Evolutionary conservation across 345 rosid genomes (phyloP).

Genomic region (Gossypium arboreum): DNA sequence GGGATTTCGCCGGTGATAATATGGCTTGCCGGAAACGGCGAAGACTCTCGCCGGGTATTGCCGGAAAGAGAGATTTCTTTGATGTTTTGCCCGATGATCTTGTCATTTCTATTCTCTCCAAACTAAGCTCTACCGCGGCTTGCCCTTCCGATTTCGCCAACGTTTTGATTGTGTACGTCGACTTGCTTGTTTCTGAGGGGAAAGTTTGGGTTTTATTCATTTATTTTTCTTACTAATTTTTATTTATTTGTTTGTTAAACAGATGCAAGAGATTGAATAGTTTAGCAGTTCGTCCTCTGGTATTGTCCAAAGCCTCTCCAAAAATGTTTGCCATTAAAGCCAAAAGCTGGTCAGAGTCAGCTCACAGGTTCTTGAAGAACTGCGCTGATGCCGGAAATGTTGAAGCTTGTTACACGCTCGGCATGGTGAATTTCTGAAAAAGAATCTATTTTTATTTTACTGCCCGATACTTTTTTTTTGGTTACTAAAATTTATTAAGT

Average conservation of each 20-base stretch:
- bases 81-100: constrained; percentile 82
- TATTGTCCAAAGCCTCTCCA: constrained; percentile 56
- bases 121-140: constrained; percentile 51
- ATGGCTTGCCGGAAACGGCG: constrained; percentile 34
- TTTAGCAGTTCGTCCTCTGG: constrained; percentile 48
- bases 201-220: neutral
- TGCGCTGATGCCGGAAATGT: constrained; percentile 86
- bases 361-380: constrained; percentile 71
- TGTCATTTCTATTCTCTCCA: constrained; percentile 56
- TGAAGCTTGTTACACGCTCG: constrained; percentile 91
- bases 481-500: neutral
- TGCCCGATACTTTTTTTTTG: neutral
- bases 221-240: neutral
- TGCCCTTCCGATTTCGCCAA: constrained; percentile 73
- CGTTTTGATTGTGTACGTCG: constrained; percentile 62
- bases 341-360: constrained; percentile 71
- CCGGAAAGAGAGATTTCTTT: constrained; percentile 35
- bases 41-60: constrained; percentile 25
- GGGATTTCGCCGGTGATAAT: constrained; percentile 23
- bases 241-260: constrained; percentile 21
- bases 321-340: constrained; percentile 59
- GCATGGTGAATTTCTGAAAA: constrained; percentile 58
- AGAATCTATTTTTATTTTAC: neutral
- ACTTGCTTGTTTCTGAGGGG: neutral
- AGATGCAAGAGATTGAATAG: constrained; percentile 84